Conservation (phyloP, 1,139 yeast species). For the Pneumocystis sp. region DNA sequence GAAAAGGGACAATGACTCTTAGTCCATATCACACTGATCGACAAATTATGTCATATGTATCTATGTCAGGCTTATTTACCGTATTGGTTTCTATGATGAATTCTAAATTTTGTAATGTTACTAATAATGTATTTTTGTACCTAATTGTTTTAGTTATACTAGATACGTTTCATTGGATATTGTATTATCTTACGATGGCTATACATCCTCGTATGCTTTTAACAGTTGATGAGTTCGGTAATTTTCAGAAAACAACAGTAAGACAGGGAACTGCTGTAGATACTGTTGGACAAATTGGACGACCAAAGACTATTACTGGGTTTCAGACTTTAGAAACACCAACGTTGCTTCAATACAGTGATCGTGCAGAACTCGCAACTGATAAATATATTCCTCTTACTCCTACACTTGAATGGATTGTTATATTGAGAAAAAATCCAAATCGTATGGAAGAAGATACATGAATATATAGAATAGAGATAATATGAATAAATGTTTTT, state of each 20-base stretch:
- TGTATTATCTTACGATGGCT: slow-evolving; percentile 78
- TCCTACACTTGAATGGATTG: slow-evolving; percentile 79
- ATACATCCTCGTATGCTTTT: slow-evolving; percentile 86
- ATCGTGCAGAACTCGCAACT: slow-evolving; percentile 91
- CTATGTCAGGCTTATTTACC: slow-evolving; percentile 80
- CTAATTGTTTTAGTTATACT: slow-evolving; percentile 28
- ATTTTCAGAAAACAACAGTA: slow-evolving; percentile 28
- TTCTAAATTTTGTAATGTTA: slow-evolving; percentile 37
- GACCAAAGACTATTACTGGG: slow-evolving; percentile 95
- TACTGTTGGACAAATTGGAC: slow-evolving; percentile 97
- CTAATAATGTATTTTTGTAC: slow-evolving; percentile 28
- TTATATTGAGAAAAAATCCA: slow-evolving; percentile 79
- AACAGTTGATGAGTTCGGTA: slow-evolving; percentile 57
- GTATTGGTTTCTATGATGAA: slow-evolving; percentile 72
- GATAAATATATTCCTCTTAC: slow-evolving; percentile 81
- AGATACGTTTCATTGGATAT: slow-evolving; percentile 55
- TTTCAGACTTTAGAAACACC: slow-evolving; percentile 99
- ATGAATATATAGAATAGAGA: background rate
- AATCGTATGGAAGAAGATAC: slow-evolving; percentile 46
- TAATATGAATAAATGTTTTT: background rate
- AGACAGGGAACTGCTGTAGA: slow-evolving; percentile 67
- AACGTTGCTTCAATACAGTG: slow-evolving; percentile 81
- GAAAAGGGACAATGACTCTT: slow-evolving; percentile 85
- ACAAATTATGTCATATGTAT: slow-evolving; percentile 70
- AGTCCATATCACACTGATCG: slow-evolving; percentile 86